These are phyloP conservation scores for Phaeosphaeria sp. DNA, from an alignment of 2,329 filamentous ascomycete species.

Conservation along the genomic window DNA sequence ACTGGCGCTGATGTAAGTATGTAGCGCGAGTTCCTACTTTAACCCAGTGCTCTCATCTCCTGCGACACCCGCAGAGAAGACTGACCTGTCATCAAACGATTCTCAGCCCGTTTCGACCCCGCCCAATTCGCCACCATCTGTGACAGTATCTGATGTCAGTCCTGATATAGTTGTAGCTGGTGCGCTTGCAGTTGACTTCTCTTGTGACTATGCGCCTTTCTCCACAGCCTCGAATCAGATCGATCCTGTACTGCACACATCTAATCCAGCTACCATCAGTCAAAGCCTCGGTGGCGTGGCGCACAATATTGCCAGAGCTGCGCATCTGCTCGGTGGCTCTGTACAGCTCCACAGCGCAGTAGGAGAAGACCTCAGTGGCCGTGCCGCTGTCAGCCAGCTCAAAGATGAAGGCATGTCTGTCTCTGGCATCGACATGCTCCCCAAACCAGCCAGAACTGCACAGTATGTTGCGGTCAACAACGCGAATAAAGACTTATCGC, in stretches of 20 bases:
- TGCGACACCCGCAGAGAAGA: conserved; percentile 18
- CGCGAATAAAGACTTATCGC: conserved; percentile 77
- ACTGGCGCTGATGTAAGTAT: conserved; percentile 49
- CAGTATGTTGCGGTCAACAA: conserved; percentile 94
- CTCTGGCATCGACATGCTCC: conserved; percentile 61
- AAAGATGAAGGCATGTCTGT: conserved; percentile 68
- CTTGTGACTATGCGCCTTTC: conserved; percentile 74
- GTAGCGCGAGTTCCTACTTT: conserved; percentile 34
- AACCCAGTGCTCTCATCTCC: conserved; percentile 26
- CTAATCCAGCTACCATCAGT: conserved; percentile 80
- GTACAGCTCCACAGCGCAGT: conserved; percentile 82
- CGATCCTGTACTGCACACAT: conserved; percentile 71
- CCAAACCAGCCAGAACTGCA: conserved; percentile 69
- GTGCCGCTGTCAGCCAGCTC: conserved; percentile 72
- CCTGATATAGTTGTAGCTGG: conserved; percentile 82
- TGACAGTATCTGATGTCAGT: conserved; percentile 4
- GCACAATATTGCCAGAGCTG: conserved; percentile 87
- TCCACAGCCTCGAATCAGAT: conserved; percentile 46
- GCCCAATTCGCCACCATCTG: conserved; percentile 6
- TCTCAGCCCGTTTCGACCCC: conserved; percentile 16
- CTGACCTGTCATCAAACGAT: conserved; percentile 21
- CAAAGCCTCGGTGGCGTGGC: conserved; percentile 91
- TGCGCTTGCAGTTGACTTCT: conserved; percentile 86
- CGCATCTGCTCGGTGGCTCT: conserved; percentile 69
- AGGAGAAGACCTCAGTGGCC: conserved; percentile 79